Base-by-base conservation (phyloP, 306 rosid genomes). In the Rosa rugosa region DNA sequence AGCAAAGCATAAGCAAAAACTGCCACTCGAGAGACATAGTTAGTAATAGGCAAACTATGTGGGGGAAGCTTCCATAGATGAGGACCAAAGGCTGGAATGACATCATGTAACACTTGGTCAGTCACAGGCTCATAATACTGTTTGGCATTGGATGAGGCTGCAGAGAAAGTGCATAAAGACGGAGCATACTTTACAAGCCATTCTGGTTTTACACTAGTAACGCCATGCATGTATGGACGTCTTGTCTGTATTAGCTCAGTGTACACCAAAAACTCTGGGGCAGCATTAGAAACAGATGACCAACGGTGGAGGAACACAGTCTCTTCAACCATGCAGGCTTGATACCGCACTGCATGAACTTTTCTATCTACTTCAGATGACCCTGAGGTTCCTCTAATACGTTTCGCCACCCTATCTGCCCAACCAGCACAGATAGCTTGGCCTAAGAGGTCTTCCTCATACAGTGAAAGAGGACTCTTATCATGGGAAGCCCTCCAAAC, bases 391-490 rank as follows among this genome's bases (percentile, higher is more conserved):
- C 76, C 84, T 80, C 89, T 76, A 80, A 88, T 70, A 42, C 92
- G 98, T 82, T 82, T 95, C 10, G 99, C 97, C 80, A 95, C 91
- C 90, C 92, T 88, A 75, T 95, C 99, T 57, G 93, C 96, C 99
- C 99, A 95, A 82, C 99, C 99, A 83, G 98, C 98, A 86, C 99
- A 95, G 70, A 95, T 88, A 34, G 95, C 94, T 88, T 88, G 95
- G 79, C 96, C 79, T 62, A 94, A 82, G 75, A 92, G 85, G 83
- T 89, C 86, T 86, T 94, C 97, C 83, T 91, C 99, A 44, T 85
- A 81, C 76, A 88, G 79, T 25, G 80, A 85, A 56, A 94, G 92
- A 62, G 97, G 97, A 78, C 84, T 86, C 71, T 84, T 90, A 38
- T 62, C 81, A 64, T 86, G 84, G 40, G 91, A 80, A 72, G 83